Evolutionary conservation across 2,329 filamentous ascomycete genomes (phyloP).

Genomic region (Stachybotrys chartarum): DNA sequence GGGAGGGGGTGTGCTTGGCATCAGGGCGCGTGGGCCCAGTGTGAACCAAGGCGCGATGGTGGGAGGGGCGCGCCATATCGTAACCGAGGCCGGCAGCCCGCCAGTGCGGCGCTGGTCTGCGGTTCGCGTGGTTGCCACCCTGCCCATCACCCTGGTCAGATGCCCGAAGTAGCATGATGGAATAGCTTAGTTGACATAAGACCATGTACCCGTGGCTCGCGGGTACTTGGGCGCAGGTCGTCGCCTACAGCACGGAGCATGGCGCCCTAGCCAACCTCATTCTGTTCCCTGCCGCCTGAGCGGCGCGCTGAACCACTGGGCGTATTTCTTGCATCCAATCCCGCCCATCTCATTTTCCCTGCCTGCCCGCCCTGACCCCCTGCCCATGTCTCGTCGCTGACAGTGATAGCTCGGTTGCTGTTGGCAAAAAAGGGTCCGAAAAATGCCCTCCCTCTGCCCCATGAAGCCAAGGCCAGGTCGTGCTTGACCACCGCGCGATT

Average conservation of each 20-base stretch:
- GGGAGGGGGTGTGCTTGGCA: not conserved
- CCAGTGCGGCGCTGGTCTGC: not conserved
- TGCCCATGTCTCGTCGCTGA: too few species aligned
- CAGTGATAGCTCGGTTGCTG: too few species aligned
- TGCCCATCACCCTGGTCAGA: not conserved
- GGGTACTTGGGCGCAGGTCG: not conserved
- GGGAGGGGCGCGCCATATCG: conserved; percentile 3
- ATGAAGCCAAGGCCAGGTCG: too few species aligned
- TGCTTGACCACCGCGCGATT: too few species aligned
- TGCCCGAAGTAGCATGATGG: not conserved
- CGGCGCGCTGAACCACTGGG: not conserved
- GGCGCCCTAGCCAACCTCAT: not conserved
- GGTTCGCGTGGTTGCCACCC: not conserved
- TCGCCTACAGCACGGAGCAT: not conserved
- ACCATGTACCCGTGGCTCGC: too few species aligned
- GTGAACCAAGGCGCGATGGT: too few species aligned
- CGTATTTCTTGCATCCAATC: conserved; percentile 14
- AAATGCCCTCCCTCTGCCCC: too few species aligned
- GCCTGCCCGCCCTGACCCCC: too few species aligned
- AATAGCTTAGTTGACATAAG: not conserved
- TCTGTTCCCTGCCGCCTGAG: not conserved
- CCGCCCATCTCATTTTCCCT: conserved; percentile 18
- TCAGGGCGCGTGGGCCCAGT: not conserved
- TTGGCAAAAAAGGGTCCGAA: too few species aligned
- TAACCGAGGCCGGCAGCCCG: not conserved